Base-by-base conservation (phyloP, 495 filamentous ascomycete species). In the Talaromyces adpressus region DNA sequence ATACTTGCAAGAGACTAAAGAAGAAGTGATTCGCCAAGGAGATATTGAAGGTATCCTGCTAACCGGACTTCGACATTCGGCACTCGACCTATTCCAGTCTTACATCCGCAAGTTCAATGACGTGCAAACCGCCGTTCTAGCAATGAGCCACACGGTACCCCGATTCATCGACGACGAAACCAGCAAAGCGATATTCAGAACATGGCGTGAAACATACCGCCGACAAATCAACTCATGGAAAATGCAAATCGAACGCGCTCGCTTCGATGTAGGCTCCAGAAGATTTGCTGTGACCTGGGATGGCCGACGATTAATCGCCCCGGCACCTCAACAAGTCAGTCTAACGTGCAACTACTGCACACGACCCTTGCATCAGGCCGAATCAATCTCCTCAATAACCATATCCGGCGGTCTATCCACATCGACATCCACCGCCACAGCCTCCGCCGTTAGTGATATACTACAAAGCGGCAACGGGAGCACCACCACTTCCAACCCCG, bases 21-120 rank as follows among this genome's bases (percentile, higher is more conserved):
- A 78, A 9, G 82, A 84, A 27, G 87, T 85, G 27, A 87, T 91
- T 61, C 78, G 78, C 8, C 82, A 86, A 30, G 95, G 95, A 51
- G 88, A 97, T 69, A 86, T 96, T 59, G 91, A 96, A 73, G 94
- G 92, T 16, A 84, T 97, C 53, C 81, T 96, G 8, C 82, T 98
- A 4, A 94, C 94, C 0, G 94, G 94, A 18, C 86, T 98, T 62
- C 73, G 77, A n/a, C 87, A 93, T 64, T 78, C 82, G 34, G 84
- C 90, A 25, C 86, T 96, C 62, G 88, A 92, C 62, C 83, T 98
- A 25, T 88, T 98, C 67, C 87, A 92, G 54, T 89, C 88, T 25
- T 97, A 97, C 73, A 88, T 97, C 68, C 82, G 85, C 63, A 93
- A 92, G 57, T 96, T 88, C 73, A 82, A 85, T 65, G 94, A 98